These are phyloP conservation scores for Fusarium chlamydosporum DNA, from an alignment of 2,329 filamentous ascomycete species.

Conservation along the genomic window DNA sequence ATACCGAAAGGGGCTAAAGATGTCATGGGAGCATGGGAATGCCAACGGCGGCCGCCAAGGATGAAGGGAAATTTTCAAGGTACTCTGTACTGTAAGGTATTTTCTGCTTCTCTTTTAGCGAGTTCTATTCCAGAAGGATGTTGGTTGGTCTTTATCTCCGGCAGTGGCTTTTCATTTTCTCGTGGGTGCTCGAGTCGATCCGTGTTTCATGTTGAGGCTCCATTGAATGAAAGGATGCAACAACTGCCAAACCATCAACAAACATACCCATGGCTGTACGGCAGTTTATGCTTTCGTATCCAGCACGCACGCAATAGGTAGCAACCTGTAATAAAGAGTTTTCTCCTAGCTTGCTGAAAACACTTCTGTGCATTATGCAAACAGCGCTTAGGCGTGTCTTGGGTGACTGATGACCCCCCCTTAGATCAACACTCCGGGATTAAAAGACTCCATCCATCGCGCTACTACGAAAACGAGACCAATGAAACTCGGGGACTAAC, in stretches of 20 bases:
- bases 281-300: not conserved
- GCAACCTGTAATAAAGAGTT: not conserved
- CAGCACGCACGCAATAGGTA: not conserved
- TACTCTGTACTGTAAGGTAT: no score
- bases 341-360: not conserved
- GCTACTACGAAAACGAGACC: slow-evolving; percentile 6
- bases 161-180: slow-evolving; percentile 3
- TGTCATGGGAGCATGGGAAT: slow-evolving; percentile 6
- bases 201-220: slow-evolving; percentile 23
- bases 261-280: not conserved
- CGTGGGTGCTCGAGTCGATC: slow-evolving; percentile 4
- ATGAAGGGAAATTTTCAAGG: slow-evolving; percentile 15
- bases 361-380: slow-evolving; percentile 1
- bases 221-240: slow-evolving; percentile 2
- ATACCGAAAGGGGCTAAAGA: slow-evolving; percentile 28
- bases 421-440: slow-evolving; percentile 29
- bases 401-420: slow-evolving; percentile 28
- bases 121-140: not conserved
- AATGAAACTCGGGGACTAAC: slow-evolving; percentile 29
- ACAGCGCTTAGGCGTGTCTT: slow-evolving; percentile 7
- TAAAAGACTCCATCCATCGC: slow-evolving; percentile 13
- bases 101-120: slow-evolving; percentile 5
- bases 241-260: not conserved
- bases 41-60: slow-evolving; percentile 18
- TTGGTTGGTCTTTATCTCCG: slow-evolving; percentile 27